Conservation (phyloP, 2,329 filamentous ascomycete genomes). For the Fusarium camptoceras region DNA sequence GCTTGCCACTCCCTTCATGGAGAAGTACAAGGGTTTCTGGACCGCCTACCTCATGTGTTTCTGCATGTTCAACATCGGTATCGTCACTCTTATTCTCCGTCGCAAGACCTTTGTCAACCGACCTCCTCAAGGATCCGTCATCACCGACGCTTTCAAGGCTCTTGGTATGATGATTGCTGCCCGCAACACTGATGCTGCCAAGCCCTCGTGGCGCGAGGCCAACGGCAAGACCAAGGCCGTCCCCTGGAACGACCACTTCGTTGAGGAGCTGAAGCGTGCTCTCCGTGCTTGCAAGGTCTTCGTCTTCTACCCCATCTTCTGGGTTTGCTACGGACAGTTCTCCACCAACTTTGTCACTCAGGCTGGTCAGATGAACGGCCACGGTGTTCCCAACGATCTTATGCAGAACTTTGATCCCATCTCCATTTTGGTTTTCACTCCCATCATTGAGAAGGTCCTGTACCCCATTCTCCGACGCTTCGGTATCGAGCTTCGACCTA, state of each 20-base stretch:
- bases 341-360: constrained; percentile 75
- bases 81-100: constrained; percentile 61
- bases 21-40: constrained; percentile 76
- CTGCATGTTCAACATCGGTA: constrained; percentile 71
- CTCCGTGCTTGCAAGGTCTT: constrained; percentile 79
- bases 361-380: constrained; percentile 65
- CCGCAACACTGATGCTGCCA: constrained; percentile 69
- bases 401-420: constrained; percentile 77
- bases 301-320: constrained; percentile 73
- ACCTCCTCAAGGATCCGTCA: constrained; percentile 70
- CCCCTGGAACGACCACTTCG: constrained; percentile 76
- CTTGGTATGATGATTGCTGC: constrained; percentile 54
- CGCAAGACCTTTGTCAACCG: constrained; percentile 63
- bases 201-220: constrained; percentile 72
- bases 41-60: constrained; percentile 69
- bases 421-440: constrained; percentile 74
- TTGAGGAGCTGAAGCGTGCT: constrained; percentile 77
- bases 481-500: constrained; percentile 71
- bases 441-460: constrained; percentile 69
- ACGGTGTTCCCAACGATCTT: constrained; percentile 77
- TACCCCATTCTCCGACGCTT: constrained; percentile 70
- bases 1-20: constrained; percentile 75
- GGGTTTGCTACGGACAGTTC: constrained; percentile 76
- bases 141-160: constrained; percentile 71
- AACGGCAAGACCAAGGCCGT: constrained; percentile 57